Base-by-base conservation (phyloP, 441 rosid genomes). In the Bruguiera hainesii region DNA sequence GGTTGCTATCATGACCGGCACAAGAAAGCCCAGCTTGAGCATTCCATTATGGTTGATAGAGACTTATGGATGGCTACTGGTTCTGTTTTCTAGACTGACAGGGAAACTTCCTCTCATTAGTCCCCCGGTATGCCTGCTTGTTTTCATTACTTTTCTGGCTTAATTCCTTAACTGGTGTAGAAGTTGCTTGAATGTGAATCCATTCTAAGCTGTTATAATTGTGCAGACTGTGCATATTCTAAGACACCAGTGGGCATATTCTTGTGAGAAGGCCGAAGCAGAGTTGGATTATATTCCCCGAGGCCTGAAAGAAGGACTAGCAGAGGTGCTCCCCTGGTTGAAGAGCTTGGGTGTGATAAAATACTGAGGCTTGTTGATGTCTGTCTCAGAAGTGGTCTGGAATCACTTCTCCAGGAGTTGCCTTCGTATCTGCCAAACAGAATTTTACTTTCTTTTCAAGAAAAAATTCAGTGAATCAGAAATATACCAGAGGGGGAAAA, bases 21-120 rank as follows among this genome's bases (percentile, higher is more conserved):
- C 95, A 26, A 79, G 72, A 8, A 87, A 56, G 71, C 97, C 97
- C 16, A 81, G 65, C 21, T 86, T 93, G 61, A 72, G 64, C 78
- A 78, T 90, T 72, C 98, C 97, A 0, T 74, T 93, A 1, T 83
- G 88, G 86, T 37, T 64, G 29, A 83, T 87, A 60, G 79, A 76
- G 63, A 87, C 62, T 26, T 93, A 87, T 63, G 95, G 91, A 68
- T 89, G 97, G 97, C 16, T 89, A 49, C 75, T 74, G 29, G 95
- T 90, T 76, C 64, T 86, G 9, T 25, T 84, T 71, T 82, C 87
- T 70, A 84, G 85, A 65, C 72, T 93, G 46, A 90, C 90, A 0
- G 96, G 98, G 75, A 90, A 85, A 75, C 97, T 89, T 75, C 98
- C 98, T 57, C 80, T 90, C 26, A 80, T 90, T 67, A 90, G 95